Evolutionary conservation across 169 alveolate species (phyloP).

Genomic region (Eimeria necatrix): DNA sequence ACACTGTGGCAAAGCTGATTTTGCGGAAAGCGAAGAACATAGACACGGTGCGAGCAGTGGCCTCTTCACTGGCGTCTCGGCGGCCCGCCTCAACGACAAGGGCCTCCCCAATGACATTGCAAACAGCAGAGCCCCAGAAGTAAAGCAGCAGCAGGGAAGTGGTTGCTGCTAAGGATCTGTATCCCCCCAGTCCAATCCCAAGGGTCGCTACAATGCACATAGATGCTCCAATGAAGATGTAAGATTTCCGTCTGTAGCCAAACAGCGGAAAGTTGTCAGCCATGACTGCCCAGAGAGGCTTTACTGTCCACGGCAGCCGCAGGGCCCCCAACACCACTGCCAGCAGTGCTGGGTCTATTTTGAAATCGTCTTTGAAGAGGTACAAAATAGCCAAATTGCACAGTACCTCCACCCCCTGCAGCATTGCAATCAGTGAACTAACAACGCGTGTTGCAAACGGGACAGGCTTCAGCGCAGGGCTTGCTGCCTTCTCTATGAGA

Average conservation of each 20-base stretch:
- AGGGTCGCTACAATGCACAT: slow-evolving; percentile 83
- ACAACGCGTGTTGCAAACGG: slow-evolving; percentile 44
- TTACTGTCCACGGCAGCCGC: slow-evolving; percentile 91
- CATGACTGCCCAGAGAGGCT: slow-evolving; percentile 90
- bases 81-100: slow-evolving; percentile 92
- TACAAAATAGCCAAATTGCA: slow-evolving; percentile 91
- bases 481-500: background rate
- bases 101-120: slow-evolving; percentile 94
- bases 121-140: slow-evolving; percentile 81
- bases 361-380: slow-evolving; percentile 90
- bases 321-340: slow-evolving; percentile 88
- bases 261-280: slow-evolving; percentile 91
- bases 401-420: slow-evolving; percentile 93
- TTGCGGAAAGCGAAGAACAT: slow-evolving; percentile 90
- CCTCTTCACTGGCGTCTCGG: slow-evolving; percentile 81
- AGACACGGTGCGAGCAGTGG: slow-evolving; percentile 87
- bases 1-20: slow-evolving; percentile 89
- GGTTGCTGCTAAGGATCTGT: slow-evolving; percentile 87
- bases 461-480: slow-evolving; percentile 20
- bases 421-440: slow-evolving; percentile 85
- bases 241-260: slow-evolving; percentile 92
- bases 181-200: slow-evolving; percentile 85
- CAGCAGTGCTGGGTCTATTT: slow-evolving; percentile 88
- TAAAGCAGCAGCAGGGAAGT: slow-evolving; percentile 75
- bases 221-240: slow-evolving; percentile 88